A percentile compares a stretch with the other conserved stretches of the same genome.
Conservation (phyloP, 1,284 basidiomycete genomes). For the Moniliophthora roreri region DNA sequence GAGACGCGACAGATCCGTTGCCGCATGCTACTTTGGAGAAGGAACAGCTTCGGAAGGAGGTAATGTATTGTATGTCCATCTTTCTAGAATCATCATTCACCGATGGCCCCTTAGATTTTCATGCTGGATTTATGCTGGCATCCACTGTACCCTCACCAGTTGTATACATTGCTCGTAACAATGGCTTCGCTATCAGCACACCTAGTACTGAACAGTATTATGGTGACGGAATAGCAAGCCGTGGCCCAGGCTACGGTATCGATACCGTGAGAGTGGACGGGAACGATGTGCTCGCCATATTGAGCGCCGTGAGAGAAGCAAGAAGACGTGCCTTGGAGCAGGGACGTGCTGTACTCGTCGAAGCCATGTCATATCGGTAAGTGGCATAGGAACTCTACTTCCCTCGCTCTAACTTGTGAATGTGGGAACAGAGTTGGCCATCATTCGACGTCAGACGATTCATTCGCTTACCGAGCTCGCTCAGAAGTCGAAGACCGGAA, state of each 20-base stretch:
- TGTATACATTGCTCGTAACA: constrained; percentile 79
- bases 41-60: constrained; percentile 76
- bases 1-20: constrained; percentile 74
- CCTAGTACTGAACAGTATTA: constrained; percentile 88
- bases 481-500: constrained; percentile 87
- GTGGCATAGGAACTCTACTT: constrained; percentile 16
- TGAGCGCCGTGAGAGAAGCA: constrained; percentile 81
- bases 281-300: constrained; percentile 89
- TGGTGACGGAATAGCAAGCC: constrained; percentile 91
- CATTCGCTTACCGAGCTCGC: constrained; percentile 84
- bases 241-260: constrained; percentile 93
- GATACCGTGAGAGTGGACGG: constrained; percentile 92
- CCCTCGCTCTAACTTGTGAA: constrained; percentile 11
- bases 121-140: constrained; percentile 75
- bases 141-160: constrained; percentile 76
- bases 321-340: constrained; percentile 75
- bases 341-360: constrained; percentile 83
- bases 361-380: constrained; percentile 89
- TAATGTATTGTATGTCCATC: constrained; percentile 20
- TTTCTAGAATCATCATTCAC: background rate
- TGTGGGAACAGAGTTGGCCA: constrained; percentile 72
- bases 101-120: constrained; percentile 49
- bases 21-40: constrained; percentile 90
- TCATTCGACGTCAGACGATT: constrained; percentile 94
- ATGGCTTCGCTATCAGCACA: constrained; percentile 95